Percentiles rank a stretch among this genome's conserved stretches.
Conservation (phyloP, 2,329 filamentous ascomycete genomes). For the Colletotrichum echinochloae region DNA sequence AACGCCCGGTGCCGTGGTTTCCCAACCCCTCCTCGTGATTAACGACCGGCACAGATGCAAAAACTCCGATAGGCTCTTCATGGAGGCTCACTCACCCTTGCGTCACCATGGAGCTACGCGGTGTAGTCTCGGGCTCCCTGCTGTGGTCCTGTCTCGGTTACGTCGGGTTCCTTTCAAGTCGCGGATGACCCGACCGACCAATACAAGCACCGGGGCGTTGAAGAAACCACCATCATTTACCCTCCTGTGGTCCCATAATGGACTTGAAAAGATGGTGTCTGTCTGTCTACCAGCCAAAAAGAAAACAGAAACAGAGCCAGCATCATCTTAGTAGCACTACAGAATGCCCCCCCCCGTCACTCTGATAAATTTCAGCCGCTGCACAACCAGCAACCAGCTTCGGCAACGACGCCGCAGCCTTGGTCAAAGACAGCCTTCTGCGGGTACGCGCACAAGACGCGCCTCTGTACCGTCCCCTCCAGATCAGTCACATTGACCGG, state of each 20-base stretch:
- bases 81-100: not conserved
- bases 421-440: conserved; percentile 45
- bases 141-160: not conserved
- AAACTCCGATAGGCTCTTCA: not conserved
- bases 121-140: not conserved
- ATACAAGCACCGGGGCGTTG: accelerated
- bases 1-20: not conserved
- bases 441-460: conserved; percentile 53
- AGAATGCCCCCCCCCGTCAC: not conserved
- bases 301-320: no score
- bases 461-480: conserved; percentile 26
- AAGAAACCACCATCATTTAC: not conserved
- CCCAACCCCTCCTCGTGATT: not conserved
- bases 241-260: no score
- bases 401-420: conserved; percentile 1
- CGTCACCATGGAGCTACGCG: not conserved
- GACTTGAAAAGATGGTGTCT: no score
- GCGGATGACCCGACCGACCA: not conserved
- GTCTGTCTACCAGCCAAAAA: no score
- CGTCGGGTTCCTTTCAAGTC: no score
- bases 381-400: conserved; percentile 3
- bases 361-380: not conserved
- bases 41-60: not conserved
- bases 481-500: conserved; percentile 7
- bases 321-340: not conserved